These are phyloP conservation scores for Grigorovia yakushimaensis DNA, from an alignment of 805 yeast genomes.

Conservation along the genomic window DNA sequence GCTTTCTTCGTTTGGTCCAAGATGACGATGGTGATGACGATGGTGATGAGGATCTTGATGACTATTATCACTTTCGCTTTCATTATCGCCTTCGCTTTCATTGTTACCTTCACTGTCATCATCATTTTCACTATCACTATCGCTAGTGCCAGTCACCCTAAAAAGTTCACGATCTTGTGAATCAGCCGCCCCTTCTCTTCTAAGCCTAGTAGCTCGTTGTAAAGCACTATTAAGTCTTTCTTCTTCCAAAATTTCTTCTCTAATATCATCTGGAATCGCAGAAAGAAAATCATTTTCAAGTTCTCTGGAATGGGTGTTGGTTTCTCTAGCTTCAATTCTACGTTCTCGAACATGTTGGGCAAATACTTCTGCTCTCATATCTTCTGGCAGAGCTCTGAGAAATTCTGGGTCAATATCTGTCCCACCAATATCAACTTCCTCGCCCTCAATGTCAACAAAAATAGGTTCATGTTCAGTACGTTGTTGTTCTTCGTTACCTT, in stretches of 20 bases:
- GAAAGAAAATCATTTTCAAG: constrained; percentile 72
- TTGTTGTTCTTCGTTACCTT: neutral
- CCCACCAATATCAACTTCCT: constrained; percentile 76
- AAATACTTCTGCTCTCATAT: constrained; percentile 85
- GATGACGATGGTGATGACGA: neutral
- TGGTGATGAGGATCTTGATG: constrained; percentile 1
- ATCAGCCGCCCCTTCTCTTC: constrained; percentile 3
- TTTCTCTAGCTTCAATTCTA: constrained; percentile 44
- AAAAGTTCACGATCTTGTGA: neutral
- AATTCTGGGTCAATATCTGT: constrained; percentile 90
- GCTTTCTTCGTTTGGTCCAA: constrained; percentile 8
- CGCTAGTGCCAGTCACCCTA: constrained; percentile 9
- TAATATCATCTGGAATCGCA: constrained; percentile 60
- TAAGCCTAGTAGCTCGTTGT: constrained; percentile 1
- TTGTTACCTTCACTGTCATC: constrained; percentile 3
- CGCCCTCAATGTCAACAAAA: constrained; percentile 63
- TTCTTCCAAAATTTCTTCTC: constrained; percentile 48
- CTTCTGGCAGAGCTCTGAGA: constrained; percentile 81
- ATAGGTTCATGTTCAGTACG: constrained; percentile 39
- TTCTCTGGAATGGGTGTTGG: constrained; percentile 44
- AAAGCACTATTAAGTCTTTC: constrained; percentile 17
- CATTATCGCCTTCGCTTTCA: neutral
- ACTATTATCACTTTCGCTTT: constrained; percentile 5
- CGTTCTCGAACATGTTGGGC: constrained; percentile 75
- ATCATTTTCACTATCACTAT: constrained; percentile 9